Percentiles rank a stretch among this genome's conserved stretches.
Conservation (phyloP, 768 basidiomycete genomes). For the Pholiota conissans region DNA sequence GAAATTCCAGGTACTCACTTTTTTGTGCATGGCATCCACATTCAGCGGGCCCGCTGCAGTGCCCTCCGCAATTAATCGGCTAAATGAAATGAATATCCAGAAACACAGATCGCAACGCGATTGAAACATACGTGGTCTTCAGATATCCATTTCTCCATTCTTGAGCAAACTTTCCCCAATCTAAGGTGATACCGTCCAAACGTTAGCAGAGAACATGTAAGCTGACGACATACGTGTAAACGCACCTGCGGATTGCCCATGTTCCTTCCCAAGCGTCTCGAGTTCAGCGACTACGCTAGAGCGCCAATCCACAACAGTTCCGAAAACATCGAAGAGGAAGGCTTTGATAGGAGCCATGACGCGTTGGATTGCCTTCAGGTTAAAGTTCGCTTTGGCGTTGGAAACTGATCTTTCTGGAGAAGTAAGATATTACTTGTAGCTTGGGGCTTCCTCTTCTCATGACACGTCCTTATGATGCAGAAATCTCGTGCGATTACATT, state of each 20-base stretch:
- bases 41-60: conserved; percentile 40
- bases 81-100: background rate
- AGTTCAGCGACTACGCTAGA: conserved; percentile 32
- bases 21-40: conserved; percentile 55
- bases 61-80: background rate
- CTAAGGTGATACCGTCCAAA: conserved; percentile 1
- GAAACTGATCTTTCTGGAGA: no score
- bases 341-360: conserved; percentile 34
- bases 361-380: background rate
- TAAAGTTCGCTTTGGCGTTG: background rate
- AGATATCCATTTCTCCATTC: conserved; percentile 60
- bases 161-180: conserved; percentile 51
- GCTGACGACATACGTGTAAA: background rate
- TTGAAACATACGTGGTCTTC: conserved; percentile 36
- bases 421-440: no score
- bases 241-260: conserved; percentile 22
- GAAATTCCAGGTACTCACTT: conserved; percentile 31
- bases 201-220: background rate
- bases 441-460: no score
- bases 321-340: conserved; percentile 49
- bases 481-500: no score
- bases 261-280: conserved; percentile 24
- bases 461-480: no score
- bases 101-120: background rate
- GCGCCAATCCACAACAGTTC: conserved; percentile 52